A percentile compares a stretch with the other conserved stretches of the same genome.
These are phyloP conservation scores for Aspergillus sojae DNA, from an alignment of 2,329 filamentous ascomycete genomes.

Conservation along the genomic window DNA sequence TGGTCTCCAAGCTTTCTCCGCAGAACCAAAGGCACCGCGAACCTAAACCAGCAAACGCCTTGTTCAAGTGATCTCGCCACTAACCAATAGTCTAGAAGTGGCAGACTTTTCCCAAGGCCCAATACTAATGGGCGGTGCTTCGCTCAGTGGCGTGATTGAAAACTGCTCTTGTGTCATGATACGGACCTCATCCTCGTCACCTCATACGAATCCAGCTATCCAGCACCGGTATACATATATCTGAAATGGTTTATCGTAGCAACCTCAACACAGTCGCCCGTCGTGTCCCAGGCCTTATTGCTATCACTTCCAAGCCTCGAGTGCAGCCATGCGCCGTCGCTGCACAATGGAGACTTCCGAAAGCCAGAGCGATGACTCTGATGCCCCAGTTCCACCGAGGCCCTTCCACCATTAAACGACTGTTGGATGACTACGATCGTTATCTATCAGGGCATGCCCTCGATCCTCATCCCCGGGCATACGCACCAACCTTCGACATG, in stretches of 20 bases:
- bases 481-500: constrained; percentile 44
- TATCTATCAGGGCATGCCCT: background rate
- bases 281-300: background rate
- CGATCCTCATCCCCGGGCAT: background rate
- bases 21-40: background rate
- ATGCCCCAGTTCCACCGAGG: constrained; percentile 1
- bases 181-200: background rate
- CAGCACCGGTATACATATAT: background rate
- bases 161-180: background rate
- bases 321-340: background rate
- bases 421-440: background rate
- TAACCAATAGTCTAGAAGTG: background rate
- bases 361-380: background rate
- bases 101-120: background rate
- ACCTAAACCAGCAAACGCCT: background rate
- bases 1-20: background rate
- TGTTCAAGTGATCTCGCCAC: constrained; percentile 2
- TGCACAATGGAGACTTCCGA: background rate
- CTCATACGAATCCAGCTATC: background rate
- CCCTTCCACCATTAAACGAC: background rate
- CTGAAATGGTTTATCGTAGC: background rate
- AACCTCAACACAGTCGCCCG: background rate
- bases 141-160: background rate
- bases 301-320: background rate
- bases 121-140: background rate